phyloP scores from a whole-genome alignment of 495 filamentous ascomycete genomes.

The Amorphotheca resinae region DNA sequence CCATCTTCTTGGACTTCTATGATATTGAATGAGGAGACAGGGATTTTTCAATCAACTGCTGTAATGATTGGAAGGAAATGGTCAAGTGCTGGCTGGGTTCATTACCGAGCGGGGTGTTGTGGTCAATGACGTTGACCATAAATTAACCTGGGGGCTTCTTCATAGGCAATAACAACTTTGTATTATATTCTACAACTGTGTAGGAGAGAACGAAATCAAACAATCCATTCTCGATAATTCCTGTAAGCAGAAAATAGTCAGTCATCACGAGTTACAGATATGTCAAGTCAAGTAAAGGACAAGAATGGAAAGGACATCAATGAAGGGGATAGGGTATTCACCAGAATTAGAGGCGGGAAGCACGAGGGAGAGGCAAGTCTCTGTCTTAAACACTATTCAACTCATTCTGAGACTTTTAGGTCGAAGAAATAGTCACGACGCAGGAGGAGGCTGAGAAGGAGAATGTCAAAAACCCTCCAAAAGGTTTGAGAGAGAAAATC shows the following conservation, averaged over 20 bases:
- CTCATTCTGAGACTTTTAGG: slow-evolving; percentile 8
- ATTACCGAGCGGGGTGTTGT: background rate
- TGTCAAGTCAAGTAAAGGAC: slow-evolving; percentile 19
- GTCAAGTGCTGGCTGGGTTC: background rate
- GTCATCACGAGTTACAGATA: background rate
- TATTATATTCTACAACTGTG: background rate
- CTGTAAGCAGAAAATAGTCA: background rate
- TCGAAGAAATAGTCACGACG: slow-evolving; percentile 26
- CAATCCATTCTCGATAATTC: background rate
- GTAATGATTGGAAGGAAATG: background rate
- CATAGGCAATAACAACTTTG: background rate
- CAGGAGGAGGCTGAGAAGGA: slow-evolving; percentile 25
- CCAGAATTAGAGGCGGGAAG: slow-evolving; percentile 24
- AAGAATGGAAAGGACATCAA: slow-evolving; percentile 26
- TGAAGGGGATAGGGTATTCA: slow-evolving; percentile 27
- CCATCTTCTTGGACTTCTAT: too few species aligned
- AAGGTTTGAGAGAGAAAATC: slow-evolving; percentile 22
- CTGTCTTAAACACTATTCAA: background rate
- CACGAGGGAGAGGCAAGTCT: slow-evolving; percentile 21
- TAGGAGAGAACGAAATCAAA: background rate
- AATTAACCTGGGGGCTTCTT: background rate
- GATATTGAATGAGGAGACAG: too few species aligned
- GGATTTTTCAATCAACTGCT: background rate
- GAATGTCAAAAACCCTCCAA: slow-evolving; percentile 32
- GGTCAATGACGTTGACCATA: background rate